Evolutionary conservation across 1,139 yeast genomes (phyloP).

Genomic region (Diutina pseudorugosa): DNA sequence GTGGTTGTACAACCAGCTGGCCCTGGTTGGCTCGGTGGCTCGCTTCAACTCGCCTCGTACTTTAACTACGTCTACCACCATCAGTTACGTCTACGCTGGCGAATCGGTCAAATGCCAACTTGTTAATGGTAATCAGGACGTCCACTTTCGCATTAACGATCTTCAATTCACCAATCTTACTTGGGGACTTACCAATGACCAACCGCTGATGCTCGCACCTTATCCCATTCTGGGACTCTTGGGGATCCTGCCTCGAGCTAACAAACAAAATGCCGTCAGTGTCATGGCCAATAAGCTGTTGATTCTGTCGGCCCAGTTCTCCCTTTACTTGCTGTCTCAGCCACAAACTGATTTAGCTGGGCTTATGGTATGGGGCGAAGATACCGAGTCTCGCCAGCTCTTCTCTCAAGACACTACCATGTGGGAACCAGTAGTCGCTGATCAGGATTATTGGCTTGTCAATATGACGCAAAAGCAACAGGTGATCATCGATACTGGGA

Average conservation of each 20-base stretch:
- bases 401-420: neutral
- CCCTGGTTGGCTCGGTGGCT: neutral
- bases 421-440: neutral
- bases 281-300: neutral
- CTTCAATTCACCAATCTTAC: neutral
- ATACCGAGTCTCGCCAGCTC: neutral
- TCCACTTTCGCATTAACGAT: neutral
- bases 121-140: neutral
- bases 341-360: neutral
- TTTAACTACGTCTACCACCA: neutral
- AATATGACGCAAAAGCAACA: conserved; percentile 13
- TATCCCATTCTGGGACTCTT: neutral
- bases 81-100: neutral
- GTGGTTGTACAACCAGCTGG: conserved; percentile 2
- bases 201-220: neutral
- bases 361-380: neutral
- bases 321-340: neutral
- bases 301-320: neutral
- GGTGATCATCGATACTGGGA: conserved; percentile 55
- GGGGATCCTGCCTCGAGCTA: neutral
- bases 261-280: neutral
- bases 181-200: neutral
- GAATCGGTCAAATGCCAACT: neutral
- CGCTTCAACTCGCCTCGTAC: neutral
- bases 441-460: neutral